Evolutionary conservation across 106 monocot species (phyloP).

Genomic region (Amphibolis antarctica): DNA sequence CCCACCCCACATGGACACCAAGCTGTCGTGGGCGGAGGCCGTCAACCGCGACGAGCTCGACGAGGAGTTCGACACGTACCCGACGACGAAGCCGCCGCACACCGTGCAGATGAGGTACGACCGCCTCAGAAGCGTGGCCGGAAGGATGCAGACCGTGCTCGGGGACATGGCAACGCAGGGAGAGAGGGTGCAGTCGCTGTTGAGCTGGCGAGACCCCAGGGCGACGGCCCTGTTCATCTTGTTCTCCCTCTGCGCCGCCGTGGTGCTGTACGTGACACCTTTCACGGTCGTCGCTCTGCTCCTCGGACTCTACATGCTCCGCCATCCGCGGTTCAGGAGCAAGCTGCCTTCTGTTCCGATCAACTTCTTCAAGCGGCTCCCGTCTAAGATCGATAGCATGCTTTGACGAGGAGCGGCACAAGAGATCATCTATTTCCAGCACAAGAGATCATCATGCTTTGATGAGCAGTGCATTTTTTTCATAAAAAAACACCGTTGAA

Average conservation of each 20-base stretch:
- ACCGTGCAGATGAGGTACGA: slow-evolving; percentile 64
- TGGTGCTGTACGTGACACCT: slow-evolving; percentile 41
- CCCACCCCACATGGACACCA: slow-evolving; percentile 65
- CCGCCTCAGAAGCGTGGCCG: slow-evolving; percentile 57
- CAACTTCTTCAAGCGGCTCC: slow-evolving; percentile 40
- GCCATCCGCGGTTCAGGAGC: slow-evolving; percentile 36
- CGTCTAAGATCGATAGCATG: slow-evolving; percentile 32
- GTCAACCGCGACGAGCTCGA: slow-evolving; percentile 54
- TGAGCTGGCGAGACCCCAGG: slow-evolving; percentile 68
- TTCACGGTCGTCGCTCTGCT: slow-evolving; percentile 41
- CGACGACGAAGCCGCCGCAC: slow-evolving; percentile 34
- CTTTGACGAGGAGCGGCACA: too few relatives aligned
- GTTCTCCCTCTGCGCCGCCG: slow-evolving; percentile 38
- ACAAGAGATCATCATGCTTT: too few relatives aligned
- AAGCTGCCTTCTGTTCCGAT: slow-evolving; percentile 26
- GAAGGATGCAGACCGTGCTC: slow-evolving; percentile 59
- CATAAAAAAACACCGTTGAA: too few relatives aligned
- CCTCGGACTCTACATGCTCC: slow-evolving; percentile 36
- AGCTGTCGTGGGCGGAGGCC: slow-evolving; percentile 45
- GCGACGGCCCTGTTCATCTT: slow-evolving; percentile 44
- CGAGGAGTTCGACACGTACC: slow-evolving; percentile 75
- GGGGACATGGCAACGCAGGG: slow-evolving; percentile 72
- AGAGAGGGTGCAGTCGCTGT: slow-evolving; percentile 44
- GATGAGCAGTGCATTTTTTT: too few relatives aligned
- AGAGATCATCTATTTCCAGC: too few relatives aligned